Evolutionary conservation across 139 green algal genomes (phyloP).

Genomic region (Micractinium conductrix): DNA sequence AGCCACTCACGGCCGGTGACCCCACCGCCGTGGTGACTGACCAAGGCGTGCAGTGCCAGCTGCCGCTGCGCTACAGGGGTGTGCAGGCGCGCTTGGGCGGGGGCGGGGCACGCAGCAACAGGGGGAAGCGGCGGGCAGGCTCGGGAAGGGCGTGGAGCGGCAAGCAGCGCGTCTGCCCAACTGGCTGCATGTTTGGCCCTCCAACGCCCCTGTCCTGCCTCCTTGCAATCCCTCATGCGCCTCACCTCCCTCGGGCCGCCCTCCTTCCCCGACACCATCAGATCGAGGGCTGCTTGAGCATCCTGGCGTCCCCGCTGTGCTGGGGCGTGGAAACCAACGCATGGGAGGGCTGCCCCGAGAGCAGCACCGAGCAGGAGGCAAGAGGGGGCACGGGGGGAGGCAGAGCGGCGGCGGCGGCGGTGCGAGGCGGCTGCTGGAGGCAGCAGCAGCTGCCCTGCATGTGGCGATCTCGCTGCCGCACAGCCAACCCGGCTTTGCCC

Average conservation of each 20-base stretch:
- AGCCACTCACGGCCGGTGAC: not conserved
- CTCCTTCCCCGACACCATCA: not conserved
- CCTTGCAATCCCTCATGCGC: not conserved
- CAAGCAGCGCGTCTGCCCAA: no score
- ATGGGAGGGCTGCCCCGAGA: constrained; percentile 14
- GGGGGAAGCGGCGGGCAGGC: not conserved
- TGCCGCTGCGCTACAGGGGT: constrained; percentile 35
- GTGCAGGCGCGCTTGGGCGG: constrained; percentile 4
- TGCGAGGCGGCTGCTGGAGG: no score
- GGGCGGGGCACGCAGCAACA: not conserved
- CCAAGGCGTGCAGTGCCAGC: constrained; percentile 16
- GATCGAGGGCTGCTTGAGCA: constrained; percentile 24
- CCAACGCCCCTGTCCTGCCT: not conserved
- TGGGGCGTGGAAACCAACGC: constrained; percentile 18
- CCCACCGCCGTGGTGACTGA: not conserved
- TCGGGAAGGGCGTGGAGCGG: no score
- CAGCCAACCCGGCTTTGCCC: no score
- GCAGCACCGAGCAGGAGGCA: not conserved
- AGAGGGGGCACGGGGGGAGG: no score
- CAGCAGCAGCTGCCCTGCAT: no score
- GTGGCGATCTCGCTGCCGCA: no score
- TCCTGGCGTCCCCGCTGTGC: not conserved
- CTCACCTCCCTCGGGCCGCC: no score
- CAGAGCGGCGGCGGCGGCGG: no score
- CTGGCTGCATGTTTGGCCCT: no score